Conservation (phyloP, 345 rosid species). For the Citrus mangshanensis region DNA sequence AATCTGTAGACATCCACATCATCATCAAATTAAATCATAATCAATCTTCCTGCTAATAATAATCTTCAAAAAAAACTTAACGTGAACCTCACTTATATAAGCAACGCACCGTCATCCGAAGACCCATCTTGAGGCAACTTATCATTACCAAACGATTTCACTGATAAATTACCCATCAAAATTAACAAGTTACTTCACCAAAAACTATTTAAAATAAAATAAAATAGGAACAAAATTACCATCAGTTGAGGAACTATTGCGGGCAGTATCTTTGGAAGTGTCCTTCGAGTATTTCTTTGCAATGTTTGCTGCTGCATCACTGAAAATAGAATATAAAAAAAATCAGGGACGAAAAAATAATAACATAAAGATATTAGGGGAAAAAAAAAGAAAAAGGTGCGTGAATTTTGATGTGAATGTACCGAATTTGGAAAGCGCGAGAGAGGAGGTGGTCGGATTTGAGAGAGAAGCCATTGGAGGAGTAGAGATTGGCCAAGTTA, state of each 20-base stretch:
- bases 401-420: not conserved
- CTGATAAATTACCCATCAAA: not conserved
- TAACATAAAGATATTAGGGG: not conserved
- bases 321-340: conserved; percentile 1
- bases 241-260: conserved; percentile 21
- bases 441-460: conserved; percentile 63
- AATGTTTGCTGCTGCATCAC: conserved; percentile 21
- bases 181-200: not conserved
- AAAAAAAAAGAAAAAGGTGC: not conserved
- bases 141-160: conserved; percentile 14
- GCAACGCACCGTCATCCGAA: conserved; percentile 64
- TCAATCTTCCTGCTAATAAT: not conserved
- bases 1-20: conserved; percentile 43
- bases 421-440: conserved; percentile 60
- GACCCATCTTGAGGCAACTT: conserved; percentile 29
- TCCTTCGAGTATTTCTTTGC: conserved; percentile 19
- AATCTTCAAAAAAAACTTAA: not conserved
- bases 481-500: conserved; percentile 64
- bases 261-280: conserved; percentile 10
- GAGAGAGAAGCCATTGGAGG: conserved; percentile 72
- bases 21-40: not conserved
- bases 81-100: not conserved
- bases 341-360: not conserved
- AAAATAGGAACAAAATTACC: conserved; percentile 21
- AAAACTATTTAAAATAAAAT: not conserved